Base-by-base conservation (phyloP, 805 yeast genomes). In the Cyberlindnera euphorbiiphila region DNA sequence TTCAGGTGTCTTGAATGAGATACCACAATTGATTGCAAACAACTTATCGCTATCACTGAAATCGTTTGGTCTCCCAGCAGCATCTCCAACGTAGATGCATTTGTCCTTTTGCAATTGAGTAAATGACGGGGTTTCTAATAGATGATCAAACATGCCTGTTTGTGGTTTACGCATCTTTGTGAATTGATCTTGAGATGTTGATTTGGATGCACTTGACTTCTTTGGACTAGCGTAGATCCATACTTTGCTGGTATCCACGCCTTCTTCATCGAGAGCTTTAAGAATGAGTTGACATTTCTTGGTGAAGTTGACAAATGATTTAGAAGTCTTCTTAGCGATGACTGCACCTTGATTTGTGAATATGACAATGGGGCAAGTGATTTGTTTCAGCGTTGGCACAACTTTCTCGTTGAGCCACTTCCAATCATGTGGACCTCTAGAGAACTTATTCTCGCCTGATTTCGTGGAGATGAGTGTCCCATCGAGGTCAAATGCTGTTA, bases 71-170 rank as follows among this genome's bases (percentile, higher is more conserved):
- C 98, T 67, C 1, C 98, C 98, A 6, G 96, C 98, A 0, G 98
- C 98, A 64, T 91, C 98, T 6, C 98, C 98, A n/a, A 88, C 89
- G 57, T 63, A 93, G 37, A 79, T 66, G 34, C 85, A 74, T 5
- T 59, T 45, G 0, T 54, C 78, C 9, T 59, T 46, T 0, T 54
- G 78, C 2, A 78, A 48, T 8, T 41, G 39, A 0, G 46, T 44
- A 3, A 54, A 50, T 0, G 33, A 24, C 11, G 21, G 41, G 47
- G 73, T 79, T 12, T 57, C 49, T 6, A 50, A 42, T 23, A 84
- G 64, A 34, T 68, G 71, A 1, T 68, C 58, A 79, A 85, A 84
- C 95, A 89, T 84, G 0, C 96, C 97, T 1, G 51, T 56, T 5
- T 63, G 62, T 0, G 98, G 98, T 54, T 91, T 91, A 34, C 97